Evolutionary conservation across 179 eudicot species (phyloP), one percentile per base, ranked within the genome.

Genomic region (Silene coronaria): DNA sequence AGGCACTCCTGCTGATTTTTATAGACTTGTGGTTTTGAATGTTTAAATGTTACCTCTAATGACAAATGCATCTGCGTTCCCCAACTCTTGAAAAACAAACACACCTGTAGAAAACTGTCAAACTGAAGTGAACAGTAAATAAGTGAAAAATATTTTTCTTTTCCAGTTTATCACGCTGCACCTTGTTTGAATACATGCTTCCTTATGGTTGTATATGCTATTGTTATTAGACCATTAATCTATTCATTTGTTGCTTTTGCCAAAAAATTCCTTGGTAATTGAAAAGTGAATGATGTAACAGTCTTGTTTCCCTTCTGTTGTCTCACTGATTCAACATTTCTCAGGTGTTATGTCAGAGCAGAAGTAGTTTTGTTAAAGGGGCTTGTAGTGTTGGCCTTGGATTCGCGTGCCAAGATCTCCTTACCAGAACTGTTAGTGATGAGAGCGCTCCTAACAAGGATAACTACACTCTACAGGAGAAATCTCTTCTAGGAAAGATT

Each of bases 381-480:
- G 96, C 96, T 72, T 96, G 96, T 83, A 97, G 90, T 77, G 81
- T 96, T 78, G 99, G 97, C 66, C 85, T 96, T 78, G 99, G 99
- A 51, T 85, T 85, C 85, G 84, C 92, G 28, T 89, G 96, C 77
- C 92, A 92, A 77, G 90, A 84, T 85, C 97, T 95, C 86, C 90
- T 95, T 79, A 82, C 79, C 60, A 77, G 85, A 72, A 75, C 24
- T 26, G 78, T 80, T 74, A 62, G 73, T 77, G 87, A 79, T 69
- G 81, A 81, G 70, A 70, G 76, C 57, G 66, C 78, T 61, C 72
- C 76, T 75, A 86, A 83, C 36, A 84, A 82, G 77, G 89, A 77
- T 70, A 71, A 76, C 76, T 76, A 67, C 82, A 67, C 58, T 79
- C 78, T 61, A 28, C 84, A 84, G 81, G 99, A 96, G 84, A 76